Evolutionary conservation across 805 yeast species (phyloP).

Genomic region (Tetrapisispora phaffii): DNA sequence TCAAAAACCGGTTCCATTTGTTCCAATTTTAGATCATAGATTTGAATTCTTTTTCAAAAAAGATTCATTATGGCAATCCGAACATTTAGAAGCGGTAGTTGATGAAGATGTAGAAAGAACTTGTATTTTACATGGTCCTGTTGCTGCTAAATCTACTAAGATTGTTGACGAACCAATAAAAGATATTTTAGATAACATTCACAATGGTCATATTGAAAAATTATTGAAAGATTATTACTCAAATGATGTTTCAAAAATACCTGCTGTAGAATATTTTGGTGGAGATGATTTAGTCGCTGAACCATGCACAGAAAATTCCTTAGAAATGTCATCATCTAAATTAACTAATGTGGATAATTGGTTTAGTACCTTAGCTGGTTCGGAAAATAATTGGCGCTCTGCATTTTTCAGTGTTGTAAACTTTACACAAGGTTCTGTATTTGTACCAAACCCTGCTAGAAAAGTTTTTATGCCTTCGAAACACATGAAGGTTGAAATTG

Average conservation of each 20-base stretch:
- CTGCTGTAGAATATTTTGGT: slow-evolving; percentile 84
- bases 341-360: slow-evolving; percentile 41
- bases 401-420: slow-evolving; percentile 75
- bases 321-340: slow-evolving; percentile 21
- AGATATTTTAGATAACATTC: slow-evolving; percentile 78
- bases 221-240: slow-evolving; percentile 60
- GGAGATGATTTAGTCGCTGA: slow-evolving; percentile 44
- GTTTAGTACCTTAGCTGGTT: slow-evolving; percentile 77
- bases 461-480: slow-evolving; percentile 69
- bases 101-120: slow-evolving; percentile 96
- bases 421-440: slow-evolving; percentile 77
- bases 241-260: slow-evolving; percentile 64
- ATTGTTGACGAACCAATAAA: slow-evolving; percentile 87
- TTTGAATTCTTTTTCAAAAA: slow-evolving; percentile 95
- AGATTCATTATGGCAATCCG: slow-evolving; percentile 98
- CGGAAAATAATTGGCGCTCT: slow-evolving; percentile 73
- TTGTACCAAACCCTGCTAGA: slow-evolving; percentile 67
- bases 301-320: slow-evolving; percentile 16
- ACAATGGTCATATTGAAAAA: slow-evolving; percentile 75
- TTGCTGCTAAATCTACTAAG: slow-evolving; percentile 86
- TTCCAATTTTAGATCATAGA: slow-evolving; percentile 88
- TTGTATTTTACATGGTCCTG: slow-evolving; percentile 98
- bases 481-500: slow-evolving; percentile 53
- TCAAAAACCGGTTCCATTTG: slow-evolving; percentile 97
- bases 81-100: slow-evolving; percentile 90